Evolutionary conservation across 495 filamentous ascomycete species (phyloP).

Genomic region (Xylaria acuta): DNA sequence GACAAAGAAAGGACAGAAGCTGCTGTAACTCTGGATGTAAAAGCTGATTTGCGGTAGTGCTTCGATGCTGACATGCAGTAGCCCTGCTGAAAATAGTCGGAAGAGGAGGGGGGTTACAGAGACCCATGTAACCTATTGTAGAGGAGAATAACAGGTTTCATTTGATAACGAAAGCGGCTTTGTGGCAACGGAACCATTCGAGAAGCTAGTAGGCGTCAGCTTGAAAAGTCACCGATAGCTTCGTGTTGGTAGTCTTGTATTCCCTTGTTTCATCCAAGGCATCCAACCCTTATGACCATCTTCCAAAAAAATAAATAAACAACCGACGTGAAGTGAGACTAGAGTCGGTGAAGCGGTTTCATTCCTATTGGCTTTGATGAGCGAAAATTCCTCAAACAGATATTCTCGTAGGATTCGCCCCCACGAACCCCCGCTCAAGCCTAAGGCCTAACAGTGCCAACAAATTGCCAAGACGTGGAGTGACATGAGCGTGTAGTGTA

Average conservation of each 20-base stretch:
- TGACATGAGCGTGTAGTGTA: conserved; percentile 11
- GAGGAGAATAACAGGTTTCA: conserved; percentile 13
- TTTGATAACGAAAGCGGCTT: conserved; percentile 15
- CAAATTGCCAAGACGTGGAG: conserved; percentile 14
- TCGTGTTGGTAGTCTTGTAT: neutral
- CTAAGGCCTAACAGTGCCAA: conserved; percentile 9
- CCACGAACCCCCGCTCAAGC: conserved; percentile 37
- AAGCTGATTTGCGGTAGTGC: conserved; percentile 26
- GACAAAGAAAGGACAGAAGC: conserved; percentile 33
- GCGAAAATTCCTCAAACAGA: conserved; percentile 9
- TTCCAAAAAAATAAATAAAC: neutral
- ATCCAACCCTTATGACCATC: neutral
- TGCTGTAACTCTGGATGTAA: conserved; percentile 32
- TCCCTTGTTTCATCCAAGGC: conserved; percentile 11
- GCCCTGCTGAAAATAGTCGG: conserved; percentile 18
- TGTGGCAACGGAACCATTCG: conserved; percentile 1
- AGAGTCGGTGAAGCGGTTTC: conserved; percentile 27
- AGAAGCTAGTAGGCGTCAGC: neutral
- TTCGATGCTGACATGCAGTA: conserved; percentile 28
- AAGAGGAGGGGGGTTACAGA: neutral
- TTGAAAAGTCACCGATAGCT: neutral
- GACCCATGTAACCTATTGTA: conserved; percentile 11
- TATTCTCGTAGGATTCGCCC: conserved; percentile 38
- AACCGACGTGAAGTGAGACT: conserved; percentile 15
- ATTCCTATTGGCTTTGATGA: conserved; percentile 20